A percentile compares a stretch with the other conserved stretches of the same genome.
phyloP scores from a whole-genome alignment of 106 monocot species.

The Platanthera guangdongensis region DNA sequence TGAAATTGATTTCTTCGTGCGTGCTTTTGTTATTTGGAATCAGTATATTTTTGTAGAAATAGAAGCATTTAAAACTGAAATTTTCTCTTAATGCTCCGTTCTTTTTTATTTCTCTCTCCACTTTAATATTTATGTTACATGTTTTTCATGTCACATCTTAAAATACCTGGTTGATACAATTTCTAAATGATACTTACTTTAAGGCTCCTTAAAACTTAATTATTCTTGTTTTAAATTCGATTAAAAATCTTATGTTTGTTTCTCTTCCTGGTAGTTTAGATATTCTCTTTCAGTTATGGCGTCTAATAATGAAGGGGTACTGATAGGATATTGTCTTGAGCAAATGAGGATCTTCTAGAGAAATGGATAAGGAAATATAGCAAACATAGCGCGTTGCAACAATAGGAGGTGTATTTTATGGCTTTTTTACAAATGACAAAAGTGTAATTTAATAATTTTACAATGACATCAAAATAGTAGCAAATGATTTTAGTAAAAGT shows the following conservation, averaged over 20 bases:
- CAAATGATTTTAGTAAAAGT: no score
- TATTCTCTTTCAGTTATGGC: background rate
- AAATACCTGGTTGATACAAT: background rate
- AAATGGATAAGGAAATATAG: no score
- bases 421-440: no score
- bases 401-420: no score
- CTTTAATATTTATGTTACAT: background rate
- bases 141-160: background rate
- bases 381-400: no score
- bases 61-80: background rate
- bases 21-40: background rate
- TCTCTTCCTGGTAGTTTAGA: background rate
- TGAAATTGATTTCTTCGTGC: background rate
- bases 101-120: background rate
- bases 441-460: no score
- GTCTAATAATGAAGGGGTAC: background rate
- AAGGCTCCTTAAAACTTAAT: background rate
- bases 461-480: no score
- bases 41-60: background rate
- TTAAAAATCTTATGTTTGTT: background rate
- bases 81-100: background rate
- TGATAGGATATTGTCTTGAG: background rate
- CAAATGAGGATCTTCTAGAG: no score
- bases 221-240: background rate
- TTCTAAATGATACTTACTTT: background rate